These are phyloP conservation scores for Phlyctochytrium bullatum DNA, from an alignment of 192 early-diverging fungal genomes.

Conservation along the genomic window DNA sequence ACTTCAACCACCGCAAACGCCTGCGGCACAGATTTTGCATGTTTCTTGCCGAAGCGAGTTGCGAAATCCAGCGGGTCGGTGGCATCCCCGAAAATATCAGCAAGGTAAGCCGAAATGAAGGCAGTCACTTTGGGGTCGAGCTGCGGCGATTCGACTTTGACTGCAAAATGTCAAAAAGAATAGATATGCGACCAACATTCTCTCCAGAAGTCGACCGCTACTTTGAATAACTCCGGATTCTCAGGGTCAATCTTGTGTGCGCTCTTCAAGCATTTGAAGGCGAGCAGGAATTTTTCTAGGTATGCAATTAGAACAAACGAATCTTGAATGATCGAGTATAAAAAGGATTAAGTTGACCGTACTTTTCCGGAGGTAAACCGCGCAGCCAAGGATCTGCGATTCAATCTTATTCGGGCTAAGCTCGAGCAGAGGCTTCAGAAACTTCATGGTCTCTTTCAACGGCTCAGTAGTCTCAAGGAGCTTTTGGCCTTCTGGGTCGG, in stretches of 20 bases:
- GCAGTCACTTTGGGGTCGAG: slow-evolving; percentile 12
- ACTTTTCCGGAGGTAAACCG: slow-evolving; percentile 68
- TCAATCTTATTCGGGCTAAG: slow-evolving; percentile 55
- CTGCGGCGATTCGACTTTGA: slow-evolving; percentile 10
- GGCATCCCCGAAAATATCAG: slow-evolving; percentile 7
- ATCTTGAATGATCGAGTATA: neutral
- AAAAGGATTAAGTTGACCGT: slow-evolving; percentile 10
- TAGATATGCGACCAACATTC: slow-evolving; percentile 4
- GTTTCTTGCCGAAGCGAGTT: slow-evolving; percentile 8
- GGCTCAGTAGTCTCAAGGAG: slow-evolving; percentile 62
- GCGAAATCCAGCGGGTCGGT: slow-evolving; percentile 16
- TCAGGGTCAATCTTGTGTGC: slow-evolving; percentile 22
- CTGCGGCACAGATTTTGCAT: slow-evolving; percentile 15
- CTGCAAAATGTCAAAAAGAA: slow-evolving; percentile 2
- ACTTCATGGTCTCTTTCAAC: slow-evolving; percentile 72
- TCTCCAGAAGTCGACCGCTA: slow-evolving; percentile 24
- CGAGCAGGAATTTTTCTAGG: slow-evolving; percentile 66
- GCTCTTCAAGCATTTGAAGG: slow-evolving; percentile 56
- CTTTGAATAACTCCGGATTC: slow-evolving; percentile 26
- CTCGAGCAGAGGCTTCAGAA: slow-evolving; percentile 68
- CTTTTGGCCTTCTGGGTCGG: slow-evolving; percentile 72
- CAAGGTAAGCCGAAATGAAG: slow-evolving; percentile 13
- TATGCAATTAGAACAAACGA: neutral
- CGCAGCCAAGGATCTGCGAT: slow-evolving; percentile 59
- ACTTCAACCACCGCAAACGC: slow-evolving; percentile 15